phyloP scores from a whole-genome alignment of 306 rosid genomes.

The Arachis stenosperma region DNA sequence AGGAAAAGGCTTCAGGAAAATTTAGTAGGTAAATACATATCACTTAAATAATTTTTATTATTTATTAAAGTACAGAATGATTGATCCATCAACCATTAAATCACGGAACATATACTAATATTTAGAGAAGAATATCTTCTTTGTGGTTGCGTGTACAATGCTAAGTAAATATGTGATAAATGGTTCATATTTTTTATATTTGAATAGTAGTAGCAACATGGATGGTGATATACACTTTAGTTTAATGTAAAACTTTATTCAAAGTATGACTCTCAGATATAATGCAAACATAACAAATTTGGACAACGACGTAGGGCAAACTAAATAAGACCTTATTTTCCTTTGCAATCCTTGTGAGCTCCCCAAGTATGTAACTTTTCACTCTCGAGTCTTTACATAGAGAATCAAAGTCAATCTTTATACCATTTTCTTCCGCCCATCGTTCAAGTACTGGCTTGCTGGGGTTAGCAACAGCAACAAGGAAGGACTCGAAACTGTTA shows the following conservation, averaged over 20 bases:
- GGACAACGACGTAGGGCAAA: conserved; percentile 13
- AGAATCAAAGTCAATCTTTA: conserved; percentile 69
- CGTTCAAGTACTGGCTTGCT: conserved; percentile 61
- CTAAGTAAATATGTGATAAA: conserved; percentile 1
- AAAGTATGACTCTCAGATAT: neutral
- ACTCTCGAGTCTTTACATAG: conserved; percentile 73
- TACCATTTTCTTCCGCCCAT: conserved; percentile 83
- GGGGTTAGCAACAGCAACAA: conserved; percentile 83
- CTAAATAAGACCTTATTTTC: conserved; percentile 72
- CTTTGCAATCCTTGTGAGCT: conserved; percentile 73
- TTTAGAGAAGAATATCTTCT: neutral
- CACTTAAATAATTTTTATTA: neutral
- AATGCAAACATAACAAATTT: conserved; percentile 28
- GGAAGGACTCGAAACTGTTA: conserved; percentile 93
- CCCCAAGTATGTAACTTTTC: conserved; percentile 64
- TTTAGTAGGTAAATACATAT: neutral
- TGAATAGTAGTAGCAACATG: conserved; percentile 3
- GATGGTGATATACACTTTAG: neutral
- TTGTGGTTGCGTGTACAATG: neutral
- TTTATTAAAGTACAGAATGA: neutral
- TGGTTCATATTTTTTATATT: conserved; percentile 9
- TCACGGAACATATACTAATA: neutral
- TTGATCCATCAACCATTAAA: neutral
- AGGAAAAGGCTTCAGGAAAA: conserved; percentile 43
- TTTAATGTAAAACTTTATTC: neutral